Evolutionary conservation across 768 basidiomycete genomes (phyloP), one percentile per base, ranked within the genome.

Genomic region (Lactarius hatsudake): DNA sequence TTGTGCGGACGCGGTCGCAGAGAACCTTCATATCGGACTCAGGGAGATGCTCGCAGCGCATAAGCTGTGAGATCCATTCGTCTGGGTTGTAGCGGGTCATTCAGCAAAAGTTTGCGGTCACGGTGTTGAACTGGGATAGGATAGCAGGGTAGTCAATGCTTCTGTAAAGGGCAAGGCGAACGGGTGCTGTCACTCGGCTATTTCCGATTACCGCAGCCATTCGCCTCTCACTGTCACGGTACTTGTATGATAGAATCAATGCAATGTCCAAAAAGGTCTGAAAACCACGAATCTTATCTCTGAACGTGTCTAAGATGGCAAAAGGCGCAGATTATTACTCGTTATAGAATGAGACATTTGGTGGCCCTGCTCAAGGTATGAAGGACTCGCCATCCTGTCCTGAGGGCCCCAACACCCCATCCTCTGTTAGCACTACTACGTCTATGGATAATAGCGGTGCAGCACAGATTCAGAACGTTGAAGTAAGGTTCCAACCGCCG

Each of bases 21-120:
- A 99, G 87, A 53, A 88, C 80, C 75, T 95, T 96, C 87, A 99
- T 97, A 71, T 96, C 93, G 13, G 85, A 75, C 79, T 99, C 97
- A 18, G 92, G 85, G 60, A 99, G 90, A 71, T 93, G 89, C 69
- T 89, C 85, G 81, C 95, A 97, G 71, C 84, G 78, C 80, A 88
- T 88, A 67, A 98, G 88, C 73, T 94, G 92, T 32, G 86, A 84
- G 73, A 98, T 94, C 89, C 96, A 97, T 79, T 85, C 86, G 79
- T 88, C 88, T 64, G 88, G 86, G 72, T 82, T 75, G 72, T 55
- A 63, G n/a, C 62, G 70, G 5, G 67, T 58, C 70, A 71, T 26
- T 26, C 23, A 13, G 48, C 48, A 23, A 23, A 13, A 12, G n/a
- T 0, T 23, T 12, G 45, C 3, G n/a, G 23, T 28, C 26, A 28